Base-by-base conservation (phyloP, 441 rosid species). In the Pelargonium fulgidum region DNA sequence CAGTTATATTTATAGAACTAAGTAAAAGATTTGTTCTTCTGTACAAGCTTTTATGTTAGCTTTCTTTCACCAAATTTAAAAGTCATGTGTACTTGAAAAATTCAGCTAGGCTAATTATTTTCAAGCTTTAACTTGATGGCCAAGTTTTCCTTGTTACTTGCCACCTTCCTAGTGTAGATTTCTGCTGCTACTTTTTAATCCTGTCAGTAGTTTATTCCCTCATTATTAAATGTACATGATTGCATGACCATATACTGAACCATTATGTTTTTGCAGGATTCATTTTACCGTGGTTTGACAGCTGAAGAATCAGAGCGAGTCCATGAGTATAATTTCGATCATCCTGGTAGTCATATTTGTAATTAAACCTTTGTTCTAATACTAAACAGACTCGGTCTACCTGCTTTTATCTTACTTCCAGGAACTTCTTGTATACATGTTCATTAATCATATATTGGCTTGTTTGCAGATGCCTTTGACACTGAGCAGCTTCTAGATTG, bases 401-500 rank as follows among this genome's bases (percentile, higher is more conserved):
- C 22, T 52, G 59, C 20, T 52, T 52, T 14, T 52, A 24, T 64
- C 17, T 4, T 56, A 4, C 13, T 17, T 45, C 16, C 13, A 1
- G 12, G 48, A 13, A 33, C 54, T 64, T 67, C 19, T 24, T 8
- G 58, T 48, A 11, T 4, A 39, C 56, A 39, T 69, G 62, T 65
- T 58, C 56, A 7, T 65, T 50, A 8, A 64, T 64, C 41, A 3
- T 39, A 14, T 22, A 1, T 58, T 64, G 48, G 61, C 62, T 66
- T 67, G 14, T 50, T 59, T 71, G 17, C 76, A 94, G 97, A 94
- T 80, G 96, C 99, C 67, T 94, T 91, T 79, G 99, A 94, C 72
- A 92, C 97, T 10, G 96, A 94, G 77, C 99, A 94, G 82, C 93
- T 94, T 79, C 77, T 94, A 74, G 96, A 90, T 72, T 94, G 97